These are phyloP conservation scores for Clitopilus hobsonii DNA, from an alignment of 768 basidiomycete genomes.

Conservation along the genomic window DNA sequence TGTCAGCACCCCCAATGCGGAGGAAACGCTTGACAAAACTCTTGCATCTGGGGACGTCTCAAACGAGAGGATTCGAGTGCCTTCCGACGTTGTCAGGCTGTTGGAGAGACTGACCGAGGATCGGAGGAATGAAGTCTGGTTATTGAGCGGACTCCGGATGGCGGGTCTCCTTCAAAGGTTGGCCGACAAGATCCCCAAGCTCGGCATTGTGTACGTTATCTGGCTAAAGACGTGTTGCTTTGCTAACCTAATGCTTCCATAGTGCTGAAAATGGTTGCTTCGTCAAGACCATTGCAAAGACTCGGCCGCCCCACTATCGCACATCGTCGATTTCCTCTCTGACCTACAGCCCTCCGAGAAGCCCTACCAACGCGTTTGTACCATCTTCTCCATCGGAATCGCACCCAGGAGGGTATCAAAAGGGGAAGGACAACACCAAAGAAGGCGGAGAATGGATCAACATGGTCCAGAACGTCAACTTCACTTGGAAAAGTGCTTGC, in stretches of 20 bases:
- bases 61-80: slow-evolving; percentile 17
- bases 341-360: neutral
- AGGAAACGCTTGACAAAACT: neutral
- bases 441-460: slow-evolving; percentile 57
- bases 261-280: slow-evolving; percentile 89
- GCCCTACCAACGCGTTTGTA: neutral
- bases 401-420: no score
- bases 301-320: slow-evolving; percentile 13
- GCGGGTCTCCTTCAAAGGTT: slow-evolving; percentile 61
- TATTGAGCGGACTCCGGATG: slow-evolving; percentile 71
- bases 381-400: neutral
- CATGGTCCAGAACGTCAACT: slow-evolving; percentile 74
- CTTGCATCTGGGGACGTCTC: slow-evolving; percentile 1
- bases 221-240: neutral
- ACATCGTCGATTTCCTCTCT: slow-evolving; percentile 8
- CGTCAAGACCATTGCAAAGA: slow-evolving; percentile 46
- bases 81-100: slow-evolving; percentile 38
- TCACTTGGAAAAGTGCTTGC: slow-evolving; percentile 78
- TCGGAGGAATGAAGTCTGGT: slow-evolving; percentile 72
- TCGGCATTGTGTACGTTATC: slow-evolving; percentile 69
- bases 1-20: neutral
- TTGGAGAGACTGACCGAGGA: slow-evolving; percentile 60
- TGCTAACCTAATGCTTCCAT: neutral
- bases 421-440: slow-evolving; percentile 11
- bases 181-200: slow-evolving; percentile 51